Evolutionary conservation across 2,329 filamentous ascomycete species (phyloP).

Genomic region (Magnaporthiopsis rhizophila): DNA sequence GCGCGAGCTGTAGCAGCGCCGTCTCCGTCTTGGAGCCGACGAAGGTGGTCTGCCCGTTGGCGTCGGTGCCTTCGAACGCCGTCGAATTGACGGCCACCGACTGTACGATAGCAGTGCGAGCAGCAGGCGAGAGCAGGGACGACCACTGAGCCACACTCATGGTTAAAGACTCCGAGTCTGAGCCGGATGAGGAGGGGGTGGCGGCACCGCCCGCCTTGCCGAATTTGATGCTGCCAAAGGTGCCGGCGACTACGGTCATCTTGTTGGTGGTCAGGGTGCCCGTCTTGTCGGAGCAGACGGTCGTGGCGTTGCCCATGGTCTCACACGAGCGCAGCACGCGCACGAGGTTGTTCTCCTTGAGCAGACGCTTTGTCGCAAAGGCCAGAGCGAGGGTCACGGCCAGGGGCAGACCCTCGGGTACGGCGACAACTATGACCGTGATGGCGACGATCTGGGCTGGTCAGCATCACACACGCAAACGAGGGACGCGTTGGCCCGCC

Average conservation of each 20-base stretch:
- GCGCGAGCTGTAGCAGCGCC: constrained; percentile 41
- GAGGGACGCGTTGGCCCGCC: too few relatives aligned
- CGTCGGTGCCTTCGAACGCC: constrained; percentile 43
- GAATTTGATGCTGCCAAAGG: constrained; percentile 36
- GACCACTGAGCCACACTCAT: constrained; percentile 22
- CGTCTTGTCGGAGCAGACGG: constrained; percentile 60
- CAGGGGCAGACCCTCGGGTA: constrained; percentile 57
- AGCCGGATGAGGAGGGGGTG: constrained; percentile 34
- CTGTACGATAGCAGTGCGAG: constrained; percentile 29
- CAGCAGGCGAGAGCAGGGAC: constrained; percentile 17
- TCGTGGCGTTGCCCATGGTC: constrained; percentile 57
- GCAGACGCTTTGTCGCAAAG: constrained; percentile 59
- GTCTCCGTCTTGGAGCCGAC: constrained; percentile 51
- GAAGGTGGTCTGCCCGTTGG: constrained; percentile 32
- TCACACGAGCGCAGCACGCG: constrained; percentile 59
- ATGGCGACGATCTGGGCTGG: constrained; percentile 58
- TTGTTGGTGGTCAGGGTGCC: constrained; percentile 61
- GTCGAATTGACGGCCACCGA: constrained; percentile 49
- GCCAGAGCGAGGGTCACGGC: constrained; percentile 60
- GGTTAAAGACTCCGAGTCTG: not conserved
- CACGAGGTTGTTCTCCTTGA: constrained; percentile 63
- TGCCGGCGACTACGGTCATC: constrained; percentile 58
- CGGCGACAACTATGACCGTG: constrained; percentile 58
- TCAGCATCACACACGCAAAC: constrained; percentile 21
- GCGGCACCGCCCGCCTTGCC: constrained; percentile 12